Evolutionary conservation across 2,329 filamentous ascomycete species (phyloP), one percentile per base, ranked within the genome.

Genomic region (Arthroderma sp.): DNA sequence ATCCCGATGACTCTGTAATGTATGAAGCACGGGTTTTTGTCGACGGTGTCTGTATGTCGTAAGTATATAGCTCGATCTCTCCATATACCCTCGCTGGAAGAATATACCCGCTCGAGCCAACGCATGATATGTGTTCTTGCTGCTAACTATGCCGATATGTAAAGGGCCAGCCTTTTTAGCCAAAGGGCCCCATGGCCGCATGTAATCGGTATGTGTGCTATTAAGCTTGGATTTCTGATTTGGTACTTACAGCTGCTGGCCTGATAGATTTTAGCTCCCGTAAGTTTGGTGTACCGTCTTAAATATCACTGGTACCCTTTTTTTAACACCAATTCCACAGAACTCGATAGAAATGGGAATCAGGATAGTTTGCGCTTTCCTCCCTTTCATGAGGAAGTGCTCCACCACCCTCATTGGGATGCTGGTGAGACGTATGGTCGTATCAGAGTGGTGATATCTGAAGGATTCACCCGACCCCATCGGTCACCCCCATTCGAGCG

Each of bases 381-480:
- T 0, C 53, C 64, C 0, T 93, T 91, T 54, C 78, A 82, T 45
- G 70, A 72, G 43, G 78, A 83, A 53, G 68, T 86, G 27, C 68
- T 88, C 10, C 72, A 75, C 36, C 81, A 86, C 54, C 75, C 68
- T 46, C 74, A 78, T 49, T 91, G 85, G 83, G 78, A 78, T 53
- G 73, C 83, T 0, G 74, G 73, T 4, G 84, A 89, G 47, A 70
- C 80, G 29, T 61, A 81, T 15, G 85, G 85, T 5, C 77, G 85
- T 5, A 81, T 94, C 64, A 86, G 82, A 57, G 62, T 93, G 28
- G 61, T 87, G 44, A 74, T 94, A 47, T 79, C 82, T 40, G 85
- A 89, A 57, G 80, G 83, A 0, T 78, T 86, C 47, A 68, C 72
- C 6, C 68, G 77, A 33, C 63, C 61, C 6, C 56, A 61, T 51